Evolutionary conservation across 1,139 yeast species (phyloP), one percentile per base, ranked within the genome.

Genomic region (Kodamaea plutei): DNA sequence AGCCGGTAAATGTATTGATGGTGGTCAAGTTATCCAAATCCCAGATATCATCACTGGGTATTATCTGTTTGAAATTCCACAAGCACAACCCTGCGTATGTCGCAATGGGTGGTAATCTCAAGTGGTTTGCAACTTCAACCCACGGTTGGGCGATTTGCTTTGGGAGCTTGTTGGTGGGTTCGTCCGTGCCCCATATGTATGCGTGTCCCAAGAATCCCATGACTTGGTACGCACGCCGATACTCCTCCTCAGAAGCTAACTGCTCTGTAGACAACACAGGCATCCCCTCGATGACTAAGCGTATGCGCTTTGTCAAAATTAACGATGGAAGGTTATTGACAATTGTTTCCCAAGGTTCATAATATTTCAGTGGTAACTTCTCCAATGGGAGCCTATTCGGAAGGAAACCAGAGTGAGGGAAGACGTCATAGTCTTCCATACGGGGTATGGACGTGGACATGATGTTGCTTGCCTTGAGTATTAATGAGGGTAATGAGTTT

Each of bases 31-130:
- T 81, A 37, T 81, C 80, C 32, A 84, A 68, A 36, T 67, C 73
- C 57, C 68, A 62, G 18, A 59, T 45, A 9, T 52, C 56, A 4
- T 52, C 57, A 6, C 58, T 47, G 0, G 83, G 81, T 8, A 80
- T 52, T 17, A 83, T 75, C 30, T 75, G 73, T 42, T 72, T 74
- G 64, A 77, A 87, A 52, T 89, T 89, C 96, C 96, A 89, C 30
- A 89, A 72, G 41, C 94, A 80, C 38, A 87, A 64, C 1, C 91
- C 83, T 6, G 96, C 88, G 52, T 88, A 89, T 0, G 96, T 84
- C 14, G 87, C 88, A 26, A 89, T 58, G 0, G 96, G 95, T 2
- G 96, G 95, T 13, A 89, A 62, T 25, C 84, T 79, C 38, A 89
- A 66, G 17, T 64, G 53, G 2, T 76, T 74, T 9, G 84, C 61